A percentile compares a stretch with the other conserved stretches of the same genome.
Evolutionary conservation across 345 rosid genomes (phyloP).

Genomic region (Eucalyptus dawsonii): DNA sequence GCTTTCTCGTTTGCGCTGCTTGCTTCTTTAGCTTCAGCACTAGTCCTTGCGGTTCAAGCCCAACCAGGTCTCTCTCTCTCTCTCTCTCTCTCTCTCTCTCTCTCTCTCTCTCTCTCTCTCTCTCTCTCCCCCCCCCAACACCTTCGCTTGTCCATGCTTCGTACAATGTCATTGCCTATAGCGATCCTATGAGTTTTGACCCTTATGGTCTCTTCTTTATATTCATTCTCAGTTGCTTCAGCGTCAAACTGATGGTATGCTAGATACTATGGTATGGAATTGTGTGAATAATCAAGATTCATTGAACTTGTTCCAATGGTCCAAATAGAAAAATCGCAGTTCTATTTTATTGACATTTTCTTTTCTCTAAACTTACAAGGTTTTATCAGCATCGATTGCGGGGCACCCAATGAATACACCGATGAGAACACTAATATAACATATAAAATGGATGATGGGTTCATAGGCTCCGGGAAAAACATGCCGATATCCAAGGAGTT

Average conservation of each 20-base stretch:
- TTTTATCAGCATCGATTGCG: slow-evolving; percentile 14
- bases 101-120: too few species aligned
- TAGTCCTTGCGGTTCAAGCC: not conserved
- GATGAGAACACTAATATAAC: not conserved
- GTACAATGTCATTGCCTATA: not conserved
- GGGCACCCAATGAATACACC: not conserved
- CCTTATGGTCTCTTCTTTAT: not conserved
- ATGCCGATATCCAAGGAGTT: not conserved
- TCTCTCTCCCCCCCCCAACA: too few species aligned
- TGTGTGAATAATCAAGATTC: not conserved
- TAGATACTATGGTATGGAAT: not conserved
- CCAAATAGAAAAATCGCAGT: not conserved
- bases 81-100: not conserved
- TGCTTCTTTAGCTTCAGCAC: not conserved
- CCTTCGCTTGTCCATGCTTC: too few species aligned
- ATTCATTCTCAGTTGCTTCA: not conserved
- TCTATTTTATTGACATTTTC: too few species aligned
- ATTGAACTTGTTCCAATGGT: not conserved
- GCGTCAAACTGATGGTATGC: not conserved
- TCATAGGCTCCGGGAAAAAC: not conserved
- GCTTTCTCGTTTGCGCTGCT: not conserved
- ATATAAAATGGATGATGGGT: slow-evolving; percentile 1
- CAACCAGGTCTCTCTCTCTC: not conserved
- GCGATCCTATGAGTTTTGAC: not conserved
- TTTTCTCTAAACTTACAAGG: not conserved